A percentile compares a stretch with the other conserved stretches of the same genome.
phyloP scores from a whole-genome alignment of 148 eudicot genomes.

The Oxyria digyna region DNA sequence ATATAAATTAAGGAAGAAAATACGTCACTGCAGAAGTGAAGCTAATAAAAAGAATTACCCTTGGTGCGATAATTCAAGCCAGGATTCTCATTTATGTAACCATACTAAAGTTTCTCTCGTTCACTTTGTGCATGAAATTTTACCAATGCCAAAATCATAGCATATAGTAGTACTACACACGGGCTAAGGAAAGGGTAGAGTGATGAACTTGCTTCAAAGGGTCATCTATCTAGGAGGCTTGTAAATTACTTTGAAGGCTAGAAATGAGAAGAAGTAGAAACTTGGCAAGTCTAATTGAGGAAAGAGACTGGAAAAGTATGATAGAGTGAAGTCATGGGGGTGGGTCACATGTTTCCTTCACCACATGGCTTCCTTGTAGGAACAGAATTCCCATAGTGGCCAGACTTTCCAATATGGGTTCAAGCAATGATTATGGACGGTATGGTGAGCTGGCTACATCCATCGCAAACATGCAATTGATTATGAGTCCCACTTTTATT shows the following conservation, averaged over 20 bases:
- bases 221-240: not conserved
- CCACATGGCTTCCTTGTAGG: not conserved
- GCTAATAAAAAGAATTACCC: too few relatives aligned
- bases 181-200: not conserved
- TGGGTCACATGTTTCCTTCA: slow-evolving; percentile 11
- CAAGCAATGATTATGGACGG: slow-evolving; percentile 1
- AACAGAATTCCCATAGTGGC: slow-evolving; percentile 2
- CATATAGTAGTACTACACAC: not conserved
- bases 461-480: not conserved
- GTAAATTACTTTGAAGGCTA: not conserved
- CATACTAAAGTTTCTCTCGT: too few relatives aligned
- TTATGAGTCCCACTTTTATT: not conserved
- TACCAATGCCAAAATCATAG: too few relatives aligned
- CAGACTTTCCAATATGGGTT: slow-evolving; percentile 3
- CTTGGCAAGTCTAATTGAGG: not conserved
- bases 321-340: not conserved
- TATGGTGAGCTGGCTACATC: not conserved
- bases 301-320: not conserved
- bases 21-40: too few relatives aligned
- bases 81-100: too few relatives aligned
- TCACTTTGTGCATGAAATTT: too few relatives aligned
- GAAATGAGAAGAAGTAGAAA: not conserved
- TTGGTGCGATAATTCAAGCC: too few relatives aligned
- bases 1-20: too few relatives aligned
- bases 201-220: not conserved